Conservation (phyloP, 2,329 filamentous ascomycete species). For the Uncinocarpus reesii region DNA sequence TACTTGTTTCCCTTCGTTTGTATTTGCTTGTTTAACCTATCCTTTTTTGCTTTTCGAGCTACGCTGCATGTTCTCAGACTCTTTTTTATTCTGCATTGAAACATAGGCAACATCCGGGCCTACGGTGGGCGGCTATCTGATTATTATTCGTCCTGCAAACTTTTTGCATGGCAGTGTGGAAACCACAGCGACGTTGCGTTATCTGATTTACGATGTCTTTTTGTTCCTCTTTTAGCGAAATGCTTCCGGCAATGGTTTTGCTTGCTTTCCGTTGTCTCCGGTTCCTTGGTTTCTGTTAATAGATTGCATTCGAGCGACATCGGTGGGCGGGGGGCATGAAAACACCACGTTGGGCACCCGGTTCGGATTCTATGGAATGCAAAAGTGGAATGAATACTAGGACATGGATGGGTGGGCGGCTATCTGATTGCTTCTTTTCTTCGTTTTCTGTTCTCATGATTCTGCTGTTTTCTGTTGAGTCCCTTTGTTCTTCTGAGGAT, state of each 20-base stretch:
- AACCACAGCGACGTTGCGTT: background rate
- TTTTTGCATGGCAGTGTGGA: constrained; percentile 7
- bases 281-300: constrained; percentile 6
- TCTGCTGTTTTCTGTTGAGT: constrained; percentile 11
- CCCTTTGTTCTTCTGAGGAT: background rate
- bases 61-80: constrained; percentile 7
- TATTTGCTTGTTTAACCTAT: background rate
- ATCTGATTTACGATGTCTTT: background rate
- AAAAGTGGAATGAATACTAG: constrained; percentile 9
- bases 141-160: constrained; percentile 7
- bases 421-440: constrained; percentile 15
- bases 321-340: constrained; percentile 11
- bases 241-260: background rate
- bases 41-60: background rate
- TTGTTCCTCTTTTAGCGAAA: constrained; percentile 1
- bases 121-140: constrained; percentile 13
- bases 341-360: constrained; percentile 10
- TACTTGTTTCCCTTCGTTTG: constrained; percentile 13
- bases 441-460: constrained; percentile 10
- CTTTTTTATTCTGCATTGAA: constrained; percentile 9
- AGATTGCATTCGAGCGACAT: constrained; percentile 13
- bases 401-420: constrained; percentile 18
- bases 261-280: background rate
- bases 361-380: constrained; percentile 13
- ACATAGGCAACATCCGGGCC: constrained; percentile 4